Percentiles rank a stretch among this genome's conserved stretches.
Evolutionary conservation across 2,329 filamentous ascomycete genomes (phyloP).

Genomic region (Paraconiothyrium brasiliense): DNA sequence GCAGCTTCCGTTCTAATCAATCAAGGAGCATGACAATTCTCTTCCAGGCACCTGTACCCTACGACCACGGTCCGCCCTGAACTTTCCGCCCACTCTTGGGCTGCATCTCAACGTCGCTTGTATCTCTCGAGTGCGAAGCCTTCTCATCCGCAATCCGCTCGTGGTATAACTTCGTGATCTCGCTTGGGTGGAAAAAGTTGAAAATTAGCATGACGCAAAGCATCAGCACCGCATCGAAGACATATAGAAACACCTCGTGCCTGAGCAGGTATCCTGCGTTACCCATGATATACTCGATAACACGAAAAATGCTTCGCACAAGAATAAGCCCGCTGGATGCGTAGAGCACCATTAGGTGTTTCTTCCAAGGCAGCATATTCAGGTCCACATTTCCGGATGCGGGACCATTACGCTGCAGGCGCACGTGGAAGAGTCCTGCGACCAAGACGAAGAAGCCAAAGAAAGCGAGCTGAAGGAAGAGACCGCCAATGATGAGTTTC

Average conservation of each 20-base stretch:
- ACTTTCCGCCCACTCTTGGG: constrained; percentile 5
- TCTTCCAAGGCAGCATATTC: constrained; percentile 33
- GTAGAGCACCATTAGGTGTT: constrained; percentile 56
- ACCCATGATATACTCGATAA: constrained; percentile 59
- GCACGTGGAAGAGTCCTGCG: constrained; percentile 60
- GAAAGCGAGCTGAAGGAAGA: constrained; percentile 66
- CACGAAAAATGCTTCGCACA: constrained; percentile 58
- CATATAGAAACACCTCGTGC: constrained; percentile 55
- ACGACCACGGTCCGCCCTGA: constrained; percentile 5
- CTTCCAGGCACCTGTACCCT: background rate
- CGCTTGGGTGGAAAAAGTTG: constrained; percentile 47
- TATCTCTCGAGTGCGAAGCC: background rate
- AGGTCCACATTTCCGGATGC: constrained; percentile 12
- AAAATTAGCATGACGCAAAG: constrained; percentile 54
- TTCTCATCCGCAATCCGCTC: constrained; percentile 10
- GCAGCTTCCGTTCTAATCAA: background rate
- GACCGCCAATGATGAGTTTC: constrained; percentile 64
- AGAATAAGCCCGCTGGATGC: constrained; percentile 57
- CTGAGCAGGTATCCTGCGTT: constrained; percentile 55
- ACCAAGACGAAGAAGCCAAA: constrained; percentile 66
- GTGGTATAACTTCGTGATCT: constrained; percentile 15
- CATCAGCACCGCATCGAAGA: constrained; percentile 58
- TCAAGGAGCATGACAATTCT: background rate
- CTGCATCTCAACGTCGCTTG: constrained; percentile 12
- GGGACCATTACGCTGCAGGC: constrained; percentile 40